Base-by-base conservation (phyloP, 2,329 filamentous ascomycete genomes). In the Colletotrichum sp. region DNA sequence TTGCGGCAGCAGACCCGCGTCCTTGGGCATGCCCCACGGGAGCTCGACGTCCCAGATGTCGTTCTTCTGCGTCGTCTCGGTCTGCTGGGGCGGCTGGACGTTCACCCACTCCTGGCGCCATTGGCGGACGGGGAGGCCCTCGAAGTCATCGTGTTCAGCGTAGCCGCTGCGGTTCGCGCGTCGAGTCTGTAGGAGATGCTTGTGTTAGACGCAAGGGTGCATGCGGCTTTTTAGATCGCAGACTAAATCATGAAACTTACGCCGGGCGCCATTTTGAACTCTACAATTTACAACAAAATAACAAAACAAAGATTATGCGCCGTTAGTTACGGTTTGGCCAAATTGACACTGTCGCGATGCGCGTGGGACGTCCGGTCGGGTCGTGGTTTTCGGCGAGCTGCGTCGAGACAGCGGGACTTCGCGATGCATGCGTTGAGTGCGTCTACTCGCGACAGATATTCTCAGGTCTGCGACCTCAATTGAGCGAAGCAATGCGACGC, bases 91-190 rank as follows among this genome's bases (percentile, higher is more conserved):
- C 68, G 95, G 93, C 79, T 92, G 92, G 81, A 96, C 87, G 57
- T 87, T 93, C 72, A 95, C 90, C 85, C 88, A 88, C 75, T 94
- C 92, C 78, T 94, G 92, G 72, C 95, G 93, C 94, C 96, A 99
- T 90, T 98, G 95, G 81, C 96, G 94, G 74, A 98, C 94, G 18
- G 96, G 96, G 13, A 98, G 90, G 75, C 96, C 90, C 84, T 92
- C 91, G 72, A 92, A 92, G 77, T 92, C 90, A 80, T 92, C 91
- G 80, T 92, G 90, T 78, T 92, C 91, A 52, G 89, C 86, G 78
- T 90, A 91, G 68, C 87, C 89, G 78, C 88, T 85, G 73, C 91
- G 88, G 77, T 89, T 89, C 77, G 90, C 90, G 78, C 91, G 89
- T 82, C 91, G 86, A 69, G 90, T 92, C 85, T 91, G 83, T 59